Percentiles rank a stretch among this genome's conserved stretches.
Conservation (phyloP, 495 filamentous ascomycete species). For the Aspergillus ellipticus region DNA sequence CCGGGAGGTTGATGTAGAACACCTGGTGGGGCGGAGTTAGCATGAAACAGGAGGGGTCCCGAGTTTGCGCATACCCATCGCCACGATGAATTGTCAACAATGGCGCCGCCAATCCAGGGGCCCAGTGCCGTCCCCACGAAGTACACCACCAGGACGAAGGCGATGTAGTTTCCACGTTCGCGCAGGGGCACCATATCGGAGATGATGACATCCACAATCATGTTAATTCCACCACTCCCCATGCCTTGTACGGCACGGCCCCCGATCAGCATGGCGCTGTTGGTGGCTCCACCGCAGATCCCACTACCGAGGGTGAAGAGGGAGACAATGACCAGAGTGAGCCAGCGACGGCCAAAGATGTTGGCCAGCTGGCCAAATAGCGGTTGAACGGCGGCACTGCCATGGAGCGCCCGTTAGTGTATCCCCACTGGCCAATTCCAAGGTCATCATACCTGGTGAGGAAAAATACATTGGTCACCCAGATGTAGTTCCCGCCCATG, state of each 20-base stretch:
- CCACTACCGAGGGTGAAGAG: conserved; percentile 42
- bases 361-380: neutral
- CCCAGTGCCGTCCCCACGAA: conserved; percentile 72
- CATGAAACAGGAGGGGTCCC: no score
- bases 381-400: neutral
- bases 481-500: neutral
- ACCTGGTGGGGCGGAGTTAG: neutral
- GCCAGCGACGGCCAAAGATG: neutral
- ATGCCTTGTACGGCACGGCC: conserved; percentile 74
- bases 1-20: conserved; percentile 5
- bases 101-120: conserved; percentile 69
- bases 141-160: conserved; percentile 44
- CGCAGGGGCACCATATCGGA: conserved; percentile 60
- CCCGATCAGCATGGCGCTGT: conserved; percentile 66
- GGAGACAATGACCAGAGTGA: neutral
- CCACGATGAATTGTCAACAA: conserved; percentile 41
- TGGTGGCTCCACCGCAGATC: conserved; percentile 59
- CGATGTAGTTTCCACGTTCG: conserved; percentile 55
- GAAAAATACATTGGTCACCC: neutral
- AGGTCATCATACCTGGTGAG: neutral
- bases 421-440: neutral
- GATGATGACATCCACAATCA: conserved; percentile 74
- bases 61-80: conserved; percentile 11
- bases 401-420: neutral
- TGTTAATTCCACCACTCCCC: conserved; percentile 73